Base-by-base conservation (phyloP, 192 early-diverging fungal genomes). In the Podila horticola region DNA sequence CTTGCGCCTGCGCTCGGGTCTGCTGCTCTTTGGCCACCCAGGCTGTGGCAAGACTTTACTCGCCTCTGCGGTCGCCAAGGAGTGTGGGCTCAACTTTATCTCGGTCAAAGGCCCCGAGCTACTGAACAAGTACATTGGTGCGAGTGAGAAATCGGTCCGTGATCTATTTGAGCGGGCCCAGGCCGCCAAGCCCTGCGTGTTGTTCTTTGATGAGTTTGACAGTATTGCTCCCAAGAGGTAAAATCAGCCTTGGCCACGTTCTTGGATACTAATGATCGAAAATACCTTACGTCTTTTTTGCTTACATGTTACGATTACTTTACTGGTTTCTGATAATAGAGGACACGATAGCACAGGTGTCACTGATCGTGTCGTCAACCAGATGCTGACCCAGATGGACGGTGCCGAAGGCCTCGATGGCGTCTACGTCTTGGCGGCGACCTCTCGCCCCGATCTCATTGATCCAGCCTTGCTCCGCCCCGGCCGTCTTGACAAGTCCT, bases 161-260 rank as follows among this genome's bases (percentile, higher is more conserved):
- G 97, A 98, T 74, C 83, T 99, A 41, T 99, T 99, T 84, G 94
- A 96, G 66, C 89, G 97, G 19, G 98, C 98, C 7, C 91, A 92
- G 69, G 94, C 95, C 2, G 97, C 97, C 7, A 93, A 92, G 64
- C 98, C 98, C 15, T 99, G 98, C 66, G 93, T 97, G 6, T 74
- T 98, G 58, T 99, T 99, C 74, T 99, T 99, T 86, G 98, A 99
- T 74, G 98, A 99, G 84, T 97, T 99, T 86, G 98, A 99, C 72
- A 88, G 94, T 41, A 96, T 99, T 84, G 98, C 98, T 0, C 98
- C 98, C 36, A 88, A 96, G 36, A 90, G 93, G 91, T 92, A 72
- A 74, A 19, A 28, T 26, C 31, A 24, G 0, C 19, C 19, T 10
- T 49, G 2, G 24, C 17, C 26, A 17, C 5, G 7, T 36, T 4